Conservation (phyloP, 176 grass and related monocot genomes). For the Ampelocalamus luodianensis region DNA sequence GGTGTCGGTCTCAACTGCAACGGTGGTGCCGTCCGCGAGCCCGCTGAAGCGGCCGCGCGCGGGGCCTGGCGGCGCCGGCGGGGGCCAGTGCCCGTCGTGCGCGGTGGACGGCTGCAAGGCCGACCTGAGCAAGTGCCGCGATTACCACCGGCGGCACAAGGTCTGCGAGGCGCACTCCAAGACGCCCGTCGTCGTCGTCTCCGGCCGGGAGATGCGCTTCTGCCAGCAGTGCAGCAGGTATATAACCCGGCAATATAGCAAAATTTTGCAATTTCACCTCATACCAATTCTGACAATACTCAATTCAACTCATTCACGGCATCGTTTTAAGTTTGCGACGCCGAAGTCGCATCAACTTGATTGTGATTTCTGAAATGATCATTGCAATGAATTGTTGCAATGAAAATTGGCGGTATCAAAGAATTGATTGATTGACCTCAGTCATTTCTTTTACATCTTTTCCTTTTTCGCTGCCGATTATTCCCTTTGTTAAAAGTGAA, state of each 20-base stretch:
- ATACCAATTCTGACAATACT: not conserved
- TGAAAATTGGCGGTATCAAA: constrained; percentile 11
- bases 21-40: constrained; percentile 38
- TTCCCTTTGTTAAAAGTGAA: constrained; percentile 54
- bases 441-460: constrained; percentile 34
- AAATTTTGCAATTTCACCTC: not conserved
- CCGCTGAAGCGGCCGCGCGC: constrained; percentile 55
- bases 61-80: constrained; percentile 2
- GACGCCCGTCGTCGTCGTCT: constrained; percentile 83
- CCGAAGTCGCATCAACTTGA: not conserved
- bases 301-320: constrained; percentile 6
- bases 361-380: constrained; percentile 12
- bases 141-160: constrained; percentile 98
- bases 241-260: not conserved
- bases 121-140: constrained; percentile 83
- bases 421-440: constrained; percentile 18
- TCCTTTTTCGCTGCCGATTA: constrained; percentile 44
- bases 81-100: constrained; percentile 56
- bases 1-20: not conserved
- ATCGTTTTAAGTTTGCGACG: not conserved
- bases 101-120: constrained; percentile 86
- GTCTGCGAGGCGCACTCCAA: constrained; percentile 96
- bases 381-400: constrained; percentile 9
- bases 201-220: constrained; percentile 86
- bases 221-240: constrained; percentile 99